These are phyloP conservation scores for Colletotrichum navitas DNA, from an alignment of 2,329 filamentous ascomycete species.

Conservation along the genomic window DNA sequence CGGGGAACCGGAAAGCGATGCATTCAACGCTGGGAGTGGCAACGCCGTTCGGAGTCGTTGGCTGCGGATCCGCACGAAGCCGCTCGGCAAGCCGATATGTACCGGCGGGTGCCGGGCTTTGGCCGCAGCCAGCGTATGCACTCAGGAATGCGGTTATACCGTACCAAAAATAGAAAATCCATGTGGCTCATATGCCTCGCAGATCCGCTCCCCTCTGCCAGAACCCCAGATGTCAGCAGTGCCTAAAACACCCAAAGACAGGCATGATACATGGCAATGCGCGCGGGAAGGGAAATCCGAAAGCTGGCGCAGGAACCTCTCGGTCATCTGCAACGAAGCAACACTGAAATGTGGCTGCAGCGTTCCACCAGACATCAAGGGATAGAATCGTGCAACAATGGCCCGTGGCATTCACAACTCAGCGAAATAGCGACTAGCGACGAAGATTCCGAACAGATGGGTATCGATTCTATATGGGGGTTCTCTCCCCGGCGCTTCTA, in stretches of 20 bases:
- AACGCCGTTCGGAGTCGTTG: background rate
- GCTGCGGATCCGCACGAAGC: background rate
- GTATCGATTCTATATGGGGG: conserved; percentile 4
- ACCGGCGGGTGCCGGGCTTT: background rate
- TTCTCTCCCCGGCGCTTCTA: background rate
- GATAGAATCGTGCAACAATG: background rate
- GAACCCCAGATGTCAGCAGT: background rate
- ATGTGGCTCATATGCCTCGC: no score
- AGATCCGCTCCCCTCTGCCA: no score
- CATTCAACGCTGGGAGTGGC: no score
- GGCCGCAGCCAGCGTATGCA: no score
- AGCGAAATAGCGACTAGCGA: background rate
- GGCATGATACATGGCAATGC: background rate
- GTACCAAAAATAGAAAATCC: no score
- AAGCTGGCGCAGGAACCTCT: background rate
- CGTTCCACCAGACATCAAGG: background rate
- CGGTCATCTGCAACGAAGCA: background rate
- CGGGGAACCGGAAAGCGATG: no score
- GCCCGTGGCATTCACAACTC: background rate
- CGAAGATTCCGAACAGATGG: background rate
- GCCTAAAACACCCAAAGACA: background rate
- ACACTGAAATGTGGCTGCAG: background rate
- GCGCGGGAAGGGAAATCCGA: background rate
- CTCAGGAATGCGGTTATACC: no score
- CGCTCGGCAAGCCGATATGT: background rate